These are phyloP conservation scores for Xylaria hypoxylon DNA, from an alignment of 2,329 filamentous ascomycete genomes.

Conservation along the genomic window DNA sequence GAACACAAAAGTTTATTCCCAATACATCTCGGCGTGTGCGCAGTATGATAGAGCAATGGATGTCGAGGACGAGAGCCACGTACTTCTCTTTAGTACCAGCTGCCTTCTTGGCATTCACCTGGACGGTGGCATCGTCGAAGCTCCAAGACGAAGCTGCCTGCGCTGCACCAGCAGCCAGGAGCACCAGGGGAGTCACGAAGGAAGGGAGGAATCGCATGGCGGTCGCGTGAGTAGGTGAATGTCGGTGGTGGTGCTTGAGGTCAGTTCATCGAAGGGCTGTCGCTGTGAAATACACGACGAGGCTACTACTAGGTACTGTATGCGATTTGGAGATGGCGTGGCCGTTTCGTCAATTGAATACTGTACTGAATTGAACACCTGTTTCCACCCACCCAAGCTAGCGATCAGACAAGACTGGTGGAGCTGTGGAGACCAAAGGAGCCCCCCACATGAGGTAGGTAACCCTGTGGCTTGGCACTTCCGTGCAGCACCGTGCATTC, in stretches of 20 bases:
- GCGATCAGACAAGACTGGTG: background rate
- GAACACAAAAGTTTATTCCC: background rate
- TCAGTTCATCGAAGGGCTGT: constrained; percentile 33
- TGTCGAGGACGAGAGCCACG: constrained; percentile 46
- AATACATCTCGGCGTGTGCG: background rate
- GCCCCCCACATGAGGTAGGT: constrained; percentile 29
- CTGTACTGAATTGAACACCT: constrained; percentile 34
- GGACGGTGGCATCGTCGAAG: constrained; percentile 78
- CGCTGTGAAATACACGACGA: constrained; percentile 24
- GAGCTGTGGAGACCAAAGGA: constrained; percentile 29
- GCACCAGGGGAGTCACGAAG: constrained; percentile 56
- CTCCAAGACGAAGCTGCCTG: constrained; percentile 73
- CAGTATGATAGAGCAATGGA: background rate
- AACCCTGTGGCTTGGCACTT: constrained; percentile 14
- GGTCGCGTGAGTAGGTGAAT: constrained; percentile 10
- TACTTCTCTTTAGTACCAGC: constrained; percentile 75
- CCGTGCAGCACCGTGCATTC: background rate
- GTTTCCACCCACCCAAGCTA: constrained; percentile 32
- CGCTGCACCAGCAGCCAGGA: constrained; percentile 63
- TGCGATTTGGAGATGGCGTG: constrained; percentile 24
- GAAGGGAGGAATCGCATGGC: constrained; percentile 58
- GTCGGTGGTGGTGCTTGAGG: constrained; percentile 27
- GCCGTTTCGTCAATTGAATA: constrained; percentile 28
- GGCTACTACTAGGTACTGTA: constrained; percentile 1
- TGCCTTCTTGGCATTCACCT: constrained; percentile 74